phyloP scores from a whole-genome alignment of 116 monocot species.

The Iris pallida region DNA sequence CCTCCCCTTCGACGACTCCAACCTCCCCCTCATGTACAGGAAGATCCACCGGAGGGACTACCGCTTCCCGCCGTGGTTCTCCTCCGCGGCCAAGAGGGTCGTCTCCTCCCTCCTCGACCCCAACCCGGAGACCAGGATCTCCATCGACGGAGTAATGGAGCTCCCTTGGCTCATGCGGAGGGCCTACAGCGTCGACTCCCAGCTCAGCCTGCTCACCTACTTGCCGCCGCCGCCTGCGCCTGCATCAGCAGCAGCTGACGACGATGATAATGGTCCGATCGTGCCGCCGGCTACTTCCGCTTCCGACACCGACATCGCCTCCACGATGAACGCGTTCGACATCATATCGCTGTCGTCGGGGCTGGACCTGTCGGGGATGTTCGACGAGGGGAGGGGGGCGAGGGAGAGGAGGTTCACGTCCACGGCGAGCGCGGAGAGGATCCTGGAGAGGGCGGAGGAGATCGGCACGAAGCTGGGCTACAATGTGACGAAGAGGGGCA shows the following conservation, averaged over 20 bases:
- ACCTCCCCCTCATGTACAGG: slow-evolving; percentile 43
- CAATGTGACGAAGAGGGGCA: slow-evolving; percentile 24
- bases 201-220: slow-evolving; percentile 16
- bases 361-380: slow-evolving; percentile 55
- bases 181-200: slow-evolving; percentile 41
- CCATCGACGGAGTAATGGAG: slow-evolving; percentile 30
- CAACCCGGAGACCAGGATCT: slow-evolving; percentile 40
- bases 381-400: slow-evolving; percentile 26
- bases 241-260: too few species aligned
- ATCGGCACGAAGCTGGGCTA: slow-evolving; percentile 34
- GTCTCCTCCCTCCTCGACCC: slow-evolving; percentile 45
- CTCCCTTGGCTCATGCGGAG: slow-evolving; percentile 37
- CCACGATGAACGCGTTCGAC: slow-evolving; percentile 54
- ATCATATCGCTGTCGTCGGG: slow-evolving; percentile 55
- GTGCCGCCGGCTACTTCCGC: neutral
- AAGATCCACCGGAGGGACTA: slow-evolving; percentile 34
- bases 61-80: slow-evolving; percentile 40
- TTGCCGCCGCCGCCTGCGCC: neutral
- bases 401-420: slow-evolving; percentile 39
- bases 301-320: neutral
- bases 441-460: slow-evolving; percentile 33
- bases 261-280: neutral
- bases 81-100: slow-evolving; percentile 23
- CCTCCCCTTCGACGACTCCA: slow-evolving; percentile 53
- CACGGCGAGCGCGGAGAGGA: slow-evolving; percentile 19